These are phyloP conservation scores for Vickermania ingenoplastis DNA, from an alignment of 208 protist genomes.

Conservation along the genomic window DNA sequence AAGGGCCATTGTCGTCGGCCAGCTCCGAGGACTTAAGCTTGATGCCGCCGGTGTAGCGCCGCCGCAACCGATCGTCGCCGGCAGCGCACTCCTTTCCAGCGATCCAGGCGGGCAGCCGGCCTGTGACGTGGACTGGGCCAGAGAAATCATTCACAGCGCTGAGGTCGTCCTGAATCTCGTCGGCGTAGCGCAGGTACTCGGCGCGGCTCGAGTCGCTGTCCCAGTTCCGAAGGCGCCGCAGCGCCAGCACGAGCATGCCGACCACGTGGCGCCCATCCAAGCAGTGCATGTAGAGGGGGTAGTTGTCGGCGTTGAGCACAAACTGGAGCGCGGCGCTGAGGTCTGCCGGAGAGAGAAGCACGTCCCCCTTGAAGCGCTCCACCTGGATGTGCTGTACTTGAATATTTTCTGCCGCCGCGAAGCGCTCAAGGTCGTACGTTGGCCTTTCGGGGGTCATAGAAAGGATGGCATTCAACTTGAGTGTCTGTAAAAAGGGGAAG, in stretches of 20 bases:
- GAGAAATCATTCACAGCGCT: constrained; percentile 66
- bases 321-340: constrained; percentile 51
- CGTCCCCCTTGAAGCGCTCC: constrained; percentile 76
- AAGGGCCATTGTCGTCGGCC: background rate
- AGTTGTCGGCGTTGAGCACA: constrained; percentile 36
- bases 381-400: constrained; percentile 53
- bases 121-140: constrained; percentile 50
- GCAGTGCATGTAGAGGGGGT: constrained; percentile 82
- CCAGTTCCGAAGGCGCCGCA: constrained; percentile 76
- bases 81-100: constrained; percentile 30
- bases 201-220: constrained; percentile 25
- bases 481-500: constrained; percentile 49
- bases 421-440: constrained; percentile 66
- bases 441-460: constrained; percentile 72
- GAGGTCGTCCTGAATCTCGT: constrained; percentile 48
- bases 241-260: constrained; percentile 62
- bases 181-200: constrained; percentile 66
- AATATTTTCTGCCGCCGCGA: constrained; percentile 46
- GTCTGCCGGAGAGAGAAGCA: constrained; percentile 66
- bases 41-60: constrained; percentile 13
- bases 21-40: constrained; percentile 20
- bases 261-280: constrained; percentile 74
- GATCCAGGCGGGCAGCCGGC: constrained; percentile 44
- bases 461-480: constrained; percentile 57
- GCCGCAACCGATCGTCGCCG: constrained; percentile 10